Base-by-base conservation (phyloP, 176 grass and related monocot genomes). In the Microstegium vimineum region DNA sequence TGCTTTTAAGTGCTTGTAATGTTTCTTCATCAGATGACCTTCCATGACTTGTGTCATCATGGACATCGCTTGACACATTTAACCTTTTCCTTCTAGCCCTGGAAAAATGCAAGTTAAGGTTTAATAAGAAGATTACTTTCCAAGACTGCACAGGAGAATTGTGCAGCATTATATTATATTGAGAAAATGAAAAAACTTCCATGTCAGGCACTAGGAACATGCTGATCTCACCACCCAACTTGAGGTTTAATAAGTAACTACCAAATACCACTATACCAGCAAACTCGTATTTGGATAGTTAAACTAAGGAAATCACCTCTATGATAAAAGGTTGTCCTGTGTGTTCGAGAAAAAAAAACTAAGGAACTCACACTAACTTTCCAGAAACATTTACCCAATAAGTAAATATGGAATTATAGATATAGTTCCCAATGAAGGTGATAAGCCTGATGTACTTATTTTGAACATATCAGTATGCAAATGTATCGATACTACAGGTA, bases 21-120 rank as follows among this genome's bases (percentile, higher is more conserved):
- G 84, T 92, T 85, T 92, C 90, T 34, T 96, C 90, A 76, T 92
- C 92, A 30, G 82, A 94, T 76, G 80, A 87, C 76, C 61, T 37
- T 80, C 57, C 64, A 72, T 74, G 65, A 61, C 77, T 86, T 79
- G 66, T 57, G 20, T 61, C 74, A 54, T 86, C 83, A n/a, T 91
- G 61, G 33, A 42, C 69, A 28, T 56, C 26, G 43, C 40, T 81
- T 27, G 77, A 84, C 14, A n/a, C 41, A 77, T 79, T 86, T 41
- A 51, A 27, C 36, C 80, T 84, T 86, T 94, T 94, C 74, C 89
- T 89, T 84, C 66, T 94, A 57, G 34, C 32, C 42, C 89, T 91
- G 76, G 76, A 72, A 83, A 83, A 66, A 83, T 81, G 45, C 60
- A 80, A 30, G 20, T 18, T 33, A 78, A 74, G 66, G 63, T 27